Evolutionary conservation across 1,139 yeast species (phyloP), one percentile per base, ranked within the genome.

Genomic region (Pichia sorboxylosa): DNA sequence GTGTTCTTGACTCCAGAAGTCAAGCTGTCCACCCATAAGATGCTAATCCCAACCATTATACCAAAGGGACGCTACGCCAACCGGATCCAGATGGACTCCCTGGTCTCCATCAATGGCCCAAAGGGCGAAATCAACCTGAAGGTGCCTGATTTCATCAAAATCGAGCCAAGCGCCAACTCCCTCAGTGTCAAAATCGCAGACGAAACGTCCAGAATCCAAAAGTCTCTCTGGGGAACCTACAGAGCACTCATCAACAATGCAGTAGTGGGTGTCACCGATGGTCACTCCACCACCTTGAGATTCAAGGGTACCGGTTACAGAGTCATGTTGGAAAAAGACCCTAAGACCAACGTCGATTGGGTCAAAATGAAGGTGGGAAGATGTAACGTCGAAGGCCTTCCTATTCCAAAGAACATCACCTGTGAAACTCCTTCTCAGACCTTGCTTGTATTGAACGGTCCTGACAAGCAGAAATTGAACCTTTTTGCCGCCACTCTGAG

Each of bases 241-340:
- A 71, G 98, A 51, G 70, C 93, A 0, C 64, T 79, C 38, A 56
- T 92, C 31, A 73, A 74, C 48, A 90, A 90, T 58, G 72, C 80
- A 47, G 66, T 90, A 25, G 64, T 71, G 30, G 99, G 99, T 30
- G 93, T 85, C 23, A 72, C 84, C 27, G 97, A 87, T 47, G 97
- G 97, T 11, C 97, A 90, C 54, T 61, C 85, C 43, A 73, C 93
- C 25, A 79, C 87, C 38, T 68, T 92, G 43, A 81, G 77, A 57
- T 80, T 92, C 46, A 94, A 85, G 17, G 99, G 99, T 45, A 90
- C 97, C 13, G 99, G 99, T 53, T 92, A 83, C 67, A 76, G 97
- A 58, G 95, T 94, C 3, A 58, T 82, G 31, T 79, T 78, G 42
- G 69, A 64, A 29, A 60, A 62, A 28, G 36, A 37, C 17, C 28